Evolutionary conservation across 1,284 basidiomycete genomes (phyloP), one percentile per base, ranked within the genome.

Genomic region (Austroboletus niveus): DNA sequence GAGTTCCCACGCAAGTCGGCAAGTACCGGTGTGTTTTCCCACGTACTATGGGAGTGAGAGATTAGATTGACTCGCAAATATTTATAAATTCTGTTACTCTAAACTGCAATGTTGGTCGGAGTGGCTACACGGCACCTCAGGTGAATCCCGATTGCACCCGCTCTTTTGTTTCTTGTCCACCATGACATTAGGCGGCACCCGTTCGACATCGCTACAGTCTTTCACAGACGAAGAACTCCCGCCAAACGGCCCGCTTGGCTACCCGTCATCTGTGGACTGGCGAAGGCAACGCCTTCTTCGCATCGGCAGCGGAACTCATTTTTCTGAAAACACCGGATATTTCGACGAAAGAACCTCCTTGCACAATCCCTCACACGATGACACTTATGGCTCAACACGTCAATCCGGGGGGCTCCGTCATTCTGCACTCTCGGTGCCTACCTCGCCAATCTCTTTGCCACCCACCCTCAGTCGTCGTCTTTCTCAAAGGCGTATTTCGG

Each of bases 401-500:
- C 51, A 56, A 1, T 29, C 49, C 15, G 27, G 45, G 8, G 47
- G 38, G 4, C 10, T 24, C 1, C 69, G 56, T 48, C 58, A 45
- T 4, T 47, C 44, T 14, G 32, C 57, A 1, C 42, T 56, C 44
- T 69, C 66, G 15, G 57, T 46, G 32, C 58, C 67, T 30, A 39
- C 54, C 2, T 57, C 57, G 11, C 64, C 64, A 12, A 30, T 34
- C 5, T 1, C 51, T 30, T 49, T 59, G 6, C 60, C 53, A 1
- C 32, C 48, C 31, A 58, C 54, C 4, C 45, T 69, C 32, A 49
- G 54, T 24, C 64, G 54, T 29, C 63, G 55, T 72, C 80, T 61
- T 36, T 69, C 60, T 50, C 75, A 82, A 55, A 79, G 85, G 15
- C 84, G 84, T 0, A 84, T 89, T 50, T 85, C 87, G 3, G 80